Percentiles rank a stretch among this genome's conserved stretches.
Evolutionary conservation across 192 early-diverging fungal genomes (phyloP).

Genomic region (Coemansia sp.): DNA sequence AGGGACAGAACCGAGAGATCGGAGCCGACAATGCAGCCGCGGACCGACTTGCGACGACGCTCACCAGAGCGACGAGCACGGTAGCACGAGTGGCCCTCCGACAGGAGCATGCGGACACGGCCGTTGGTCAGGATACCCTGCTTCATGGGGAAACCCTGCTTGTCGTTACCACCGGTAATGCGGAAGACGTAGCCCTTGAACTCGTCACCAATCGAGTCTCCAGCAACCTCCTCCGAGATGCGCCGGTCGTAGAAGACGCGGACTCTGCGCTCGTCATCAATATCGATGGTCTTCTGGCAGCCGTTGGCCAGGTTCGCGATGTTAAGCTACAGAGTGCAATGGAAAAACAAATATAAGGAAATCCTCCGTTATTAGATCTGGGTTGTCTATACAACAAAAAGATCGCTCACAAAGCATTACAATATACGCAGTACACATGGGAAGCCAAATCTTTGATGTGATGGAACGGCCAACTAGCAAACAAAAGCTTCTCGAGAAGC

Average conservation of each 20-base stretch:
- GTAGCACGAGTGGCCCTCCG: slow-evolving; percentile 98
- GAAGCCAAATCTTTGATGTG: neutral
- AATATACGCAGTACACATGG: neutral
- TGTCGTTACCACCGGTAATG: slow-evolving; percentile 99
- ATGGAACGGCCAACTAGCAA: neutral
- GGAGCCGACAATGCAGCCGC: slow-evolving; percentile 95
- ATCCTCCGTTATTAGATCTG: neutral
- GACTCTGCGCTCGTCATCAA: slow-evolving; percentile 93
- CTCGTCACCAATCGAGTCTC: slow-evolving; percentile 95
- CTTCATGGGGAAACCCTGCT: slow-evolving; percentile 99
- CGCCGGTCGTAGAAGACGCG: slow-evolving; percentile 98
- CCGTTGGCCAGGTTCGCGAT: slow-evolving; percentile 98
- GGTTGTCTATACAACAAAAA: neutral
- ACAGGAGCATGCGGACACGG: slow-evolving; percentile 79
- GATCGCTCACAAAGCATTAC: too few species aligned
- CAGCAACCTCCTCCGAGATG: slow-evolving; percentile 93
- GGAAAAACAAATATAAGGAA: slow-evolving; percentile 9
- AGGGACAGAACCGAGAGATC: slow-evolving; percentile 95
- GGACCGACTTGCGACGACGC: slow-evolving; percentile 99
- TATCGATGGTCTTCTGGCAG: slow-evolving; percentile 96
- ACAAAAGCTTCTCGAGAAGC: too few species aligned
- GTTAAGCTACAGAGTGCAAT: slow-evolving; percentile 74
- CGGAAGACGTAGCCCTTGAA: slow-evolving; percentile 99
- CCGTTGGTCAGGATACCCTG: slow-evolving; percentile 87
- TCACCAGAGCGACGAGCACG: slow-evolving; percentile 95